Evolutionary conservation across 345 rosid species (phyloP).

Genomic region (Excoecaria cochinchinensis): DNA sequence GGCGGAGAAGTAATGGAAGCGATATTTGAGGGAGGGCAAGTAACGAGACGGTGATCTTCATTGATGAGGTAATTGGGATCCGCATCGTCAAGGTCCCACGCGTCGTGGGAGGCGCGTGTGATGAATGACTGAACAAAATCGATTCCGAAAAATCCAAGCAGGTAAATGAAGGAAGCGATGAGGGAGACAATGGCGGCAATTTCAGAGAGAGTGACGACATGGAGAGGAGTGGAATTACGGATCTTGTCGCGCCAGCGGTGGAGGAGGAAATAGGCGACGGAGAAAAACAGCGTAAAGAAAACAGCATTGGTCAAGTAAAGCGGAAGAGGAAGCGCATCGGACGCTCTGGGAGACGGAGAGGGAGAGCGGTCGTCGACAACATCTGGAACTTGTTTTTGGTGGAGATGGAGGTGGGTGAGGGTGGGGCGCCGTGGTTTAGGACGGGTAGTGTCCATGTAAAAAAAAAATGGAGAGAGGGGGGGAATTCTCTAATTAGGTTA

Average conservation of each 20-base stretch:
- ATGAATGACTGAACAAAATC: constrained; percentile 82
- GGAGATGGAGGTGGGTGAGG: constrained; percentile 11
- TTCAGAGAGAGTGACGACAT: constrained; percentile 70
- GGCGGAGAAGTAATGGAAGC: constrained; percentile 13
- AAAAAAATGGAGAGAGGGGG: not conserved
- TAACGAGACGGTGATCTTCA: constrained; percentile 46
- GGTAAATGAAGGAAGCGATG: constrained; percentile 77
- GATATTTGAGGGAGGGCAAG: constrained; percentile 27
- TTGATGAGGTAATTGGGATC: constrained; percentile 32
- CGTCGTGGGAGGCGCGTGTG: constrained; percentile 58
- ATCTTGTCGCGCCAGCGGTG: constrained; percentile 95
- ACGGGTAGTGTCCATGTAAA: constrained; percentile 48
- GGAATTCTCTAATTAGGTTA: too few relatives aligned
- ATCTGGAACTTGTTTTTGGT: not conserved
- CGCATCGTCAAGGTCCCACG: constrained; percentile 55
- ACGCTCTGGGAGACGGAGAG: constrained; percentile 48
- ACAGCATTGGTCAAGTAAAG: constrained; percentile 71
- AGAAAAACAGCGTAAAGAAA: constrained; percentile 88
- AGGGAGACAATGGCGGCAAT: constrained; percentile 70
- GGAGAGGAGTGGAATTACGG: constrained; percentile 83
- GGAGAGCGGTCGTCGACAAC: constrained; percentile 2
- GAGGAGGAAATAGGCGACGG: constrained; percentile 80
- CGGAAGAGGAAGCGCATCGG: constrained; percentile 84
- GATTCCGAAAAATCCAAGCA: constrained; percentile 81
- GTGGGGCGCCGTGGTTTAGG: constrained; percentile 24